Evolutionary conservation across 805 yeast genomes (phyloP).

Genomic region (Scheffersomyces lignosus): DNA sequence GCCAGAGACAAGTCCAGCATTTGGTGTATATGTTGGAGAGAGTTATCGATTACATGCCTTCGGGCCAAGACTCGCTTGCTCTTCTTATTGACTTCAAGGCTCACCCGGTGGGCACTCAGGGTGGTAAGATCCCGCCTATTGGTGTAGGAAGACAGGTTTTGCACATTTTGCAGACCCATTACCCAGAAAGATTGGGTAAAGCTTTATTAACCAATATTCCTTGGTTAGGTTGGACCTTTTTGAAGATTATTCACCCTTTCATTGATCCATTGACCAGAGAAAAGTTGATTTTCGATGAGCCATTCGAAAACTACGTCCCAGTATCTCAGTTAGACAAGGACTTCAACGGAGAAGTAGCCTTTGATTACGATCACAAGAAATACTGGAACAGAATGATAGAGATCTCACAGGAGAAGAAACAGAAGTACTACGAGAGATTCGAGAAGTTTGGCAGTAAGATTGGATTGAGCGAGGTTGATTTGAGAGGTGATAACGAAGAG

Average conservation of each 20-base stretch:
- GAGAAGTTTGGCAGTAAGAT: constrained; percentile 66
- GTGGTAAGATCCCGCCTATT: constrained; percentile 83
- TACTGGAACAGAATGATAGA: constrained; percentile 76
- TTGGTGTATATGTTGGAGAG: constrained; percentile 58
- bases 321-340: constrained; percentile 74
- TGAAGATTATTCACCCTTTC: constrained; percentile 90
- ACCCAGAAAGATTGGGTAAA: constrained; percentile 94
- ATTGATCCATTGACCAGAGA: constrained; percentile 95
- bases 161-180: constrained; percentile 92
- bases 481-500: constrained; percentile 50
- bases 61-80: constrained; percentile 57
- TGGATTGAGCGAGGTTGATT: constrained; percentile 82
- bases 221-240: constrained; percentile 88
- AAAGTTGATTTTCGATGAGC: constrained; percentile 88
- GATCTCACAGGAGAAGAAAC: constrained; percentile 58
- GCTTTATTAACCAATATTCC: constrained; percentile 93
- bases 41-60: constrained; percentile 54
- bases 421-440: constrained; percentile 67
- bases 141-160: constrained; percentile 88
- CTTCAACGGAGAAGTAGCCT: constrained; percentile 84
- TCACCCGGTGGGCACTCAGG: constrained; percentile 41
- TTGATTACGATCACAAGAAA: constrained; percentile 73
- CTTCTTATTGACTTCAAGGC: constrained; percentile 57
- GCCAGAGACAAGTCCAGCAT: constrained; percentile 54
- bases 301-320: constrained; percentile 82